Percentiles rank a stretch among this genome's conserved stretches.
Evolutionary conservation across 805 yeast species (phyloP).

Genomic region (Monosporozyma aerobia): DNA sequence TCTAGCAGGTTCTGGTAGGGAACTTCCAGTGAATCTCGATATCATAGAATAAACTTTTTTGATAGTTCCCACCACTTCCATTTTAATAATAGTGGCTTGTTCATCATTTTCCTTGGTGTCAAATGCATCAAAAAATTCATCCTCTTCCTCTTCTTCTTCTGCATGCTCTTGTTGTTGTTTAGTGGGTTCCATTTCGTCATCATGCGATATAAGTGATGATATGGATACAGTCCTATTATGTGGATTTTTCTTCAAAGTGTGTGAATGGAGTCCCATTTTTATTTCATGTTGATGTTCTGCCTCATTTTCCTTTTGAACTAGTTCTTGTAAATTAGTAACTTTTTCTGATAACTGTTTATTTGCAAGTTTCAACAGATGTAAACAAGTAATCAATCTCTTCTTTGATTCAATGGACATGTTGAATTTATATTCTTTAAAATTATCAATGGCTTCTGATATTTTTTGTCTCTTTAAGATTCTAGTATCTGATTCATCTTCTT

Average conservation of each 20-base stretch:
- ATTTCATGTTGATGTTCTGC: slow-evolving; percentile 10
- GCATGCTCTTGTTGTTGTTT: slow-evolving; percentile 5
- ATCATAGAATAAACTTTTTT: slow-evolving; percentile 80
- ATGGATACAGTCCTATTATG: neutral
- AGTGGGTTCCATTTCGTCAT: neutral
- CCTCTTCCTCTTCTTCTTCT: slow-evolving; percentile 19
- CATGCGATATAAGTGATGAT: neutral
- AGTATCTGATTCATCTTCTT: neutral
- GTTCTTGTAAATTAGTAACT: slow-evolving; percentile 52
- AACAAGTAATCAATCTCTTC: slow-evolving; percentile 64
- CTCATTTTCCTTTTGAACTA: slow-evolving; percentile 40
- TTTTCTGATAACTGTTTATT: slow-evolving; percentile 65
- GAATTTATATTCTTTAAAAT: slow-evolving; percentile 29
- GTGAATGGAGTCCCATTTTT: neutral
- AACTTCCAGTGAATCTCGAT: slow-evolving; percentile 71
- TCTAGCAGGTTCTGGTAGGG: slow-evolving; percentile 71
- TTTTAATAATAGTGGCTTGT: slow-evolving; percentile 42
- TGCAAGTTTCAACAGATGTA: slow-evolving; percentile 72
- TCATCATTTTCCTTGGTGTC: slow-evolving; percentile 19
- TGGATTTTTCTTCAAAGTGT: neutral
- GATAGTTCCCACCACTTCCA: slow-evolving; percentile 81
- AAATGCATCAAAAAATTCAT: slow-evolving; percentile 30
- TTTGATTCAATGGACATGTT: slow-evolving; percentile 60
- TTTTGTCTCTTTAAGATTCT: slow-evolving; percentile 27
- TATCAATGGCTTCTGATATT: slow-evolving; percentile 30